Evolutionary conservation across 2,329 filamentous ascomycete species (phyloP).

Genomic region (Colletotrichum sp.): DNA sequence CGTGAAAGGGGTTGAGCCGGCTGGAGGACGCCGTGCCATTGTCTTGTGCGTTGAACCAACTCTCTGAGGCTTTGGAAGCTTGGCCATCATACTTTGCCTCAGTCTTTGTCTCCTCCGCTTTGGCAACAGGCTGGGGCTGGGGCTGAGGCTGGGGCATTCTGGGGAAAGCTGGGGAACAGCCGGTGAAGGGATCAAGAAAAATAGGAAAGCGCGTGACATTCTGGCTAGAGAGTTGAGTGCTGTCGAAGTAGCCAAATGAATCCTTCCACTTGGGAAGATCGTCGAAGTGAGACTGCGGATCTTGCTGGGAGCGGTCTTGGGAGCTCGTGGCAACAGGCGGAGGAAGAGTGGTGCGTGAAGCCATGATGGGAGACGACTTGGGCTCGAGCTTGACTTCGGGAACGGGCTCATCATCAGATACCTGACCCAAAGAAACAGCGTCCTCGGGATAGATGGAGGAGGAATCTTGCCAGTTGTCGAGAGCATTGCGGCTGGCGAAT

Average conservation of each 20-base stretch:
- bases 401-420: not conserved
- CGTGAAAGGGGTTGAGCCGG: conserved; percentile 15
- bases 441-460: conserved; percentile 18
- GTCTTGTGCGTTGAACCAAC: not conserved
- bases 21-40: not conserved
- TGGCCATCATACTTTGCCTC: not conserved
- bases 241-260: not conserved
- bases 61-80: not conserved
- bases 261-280: conserved; percentile 9
- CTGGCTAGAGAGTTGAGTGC: not conserved
- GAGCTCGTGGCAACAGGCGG: not conserved
- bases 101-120: not conserved
- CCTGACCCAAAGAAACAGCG: not conserved
- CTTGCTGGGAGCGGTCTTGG: not conserved
- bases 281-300: conserved; percentile 3
- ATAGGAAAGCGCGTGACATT: conserved; percentile 1
- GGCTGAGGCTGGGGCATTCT: not conserved
- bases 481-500: not conserved
- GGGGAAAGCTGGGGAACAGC: not conserved
- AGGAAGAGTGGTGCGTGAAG: not conserved
- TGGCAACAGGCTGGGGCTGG: not conserved
- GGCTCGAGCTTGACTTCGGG: not conserved
- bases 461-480: not conserved
- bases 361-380: not conserved
- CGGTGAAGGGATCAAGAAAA: not conserved